These are phyloP conservation scores for Coemansia nantahalensis DNA, from an alignment of 192 early-diverging fungal species.

Conservation along the genomic window DNA sequence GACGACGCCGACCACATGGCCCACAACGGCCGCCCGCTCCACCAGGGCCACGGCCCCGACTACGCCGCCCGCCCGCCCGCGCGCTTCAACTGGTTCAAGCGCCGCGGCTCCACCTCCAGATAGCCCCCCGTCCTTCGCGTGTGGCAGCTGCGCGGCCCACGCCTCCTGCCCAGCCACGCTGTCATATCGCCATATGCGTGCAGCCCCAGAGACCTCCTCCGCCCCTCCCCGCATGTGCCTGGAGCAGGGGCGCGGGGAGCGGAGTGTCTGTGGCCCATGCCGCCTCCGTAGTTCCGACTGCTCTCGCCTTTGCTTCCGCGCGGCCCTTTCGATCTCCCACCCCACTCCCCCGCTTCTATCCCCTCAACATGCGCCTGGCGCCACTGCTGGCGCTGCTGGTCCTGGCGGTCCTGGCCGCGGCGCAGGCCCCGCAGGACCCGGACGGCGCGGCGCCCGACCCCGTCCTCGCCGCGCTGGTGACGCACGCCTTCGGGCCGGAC, in stretches of 20 bases:
- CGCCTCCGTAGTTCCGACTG: no score
- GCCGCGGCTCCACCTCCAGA: slow-evolving; percentile 52
- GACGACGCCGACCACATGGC: slow-evolving; percentile 2
- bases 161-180: no score
- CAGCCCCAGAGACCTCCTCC: no score
- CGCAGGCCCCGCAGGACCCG: background rate
- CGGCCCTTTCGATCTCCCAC: no score
- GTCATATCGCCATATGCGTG: no score
- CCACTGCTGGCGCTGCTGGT: background rate
- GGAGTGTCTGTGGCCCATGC: no score
- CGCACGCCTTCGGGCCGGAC: slow-evolving; percentile 32
- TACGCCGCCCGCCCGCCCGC: slow-evolving; percentile 24
- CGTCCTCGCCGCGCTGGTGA: slow-evolving; percentile 21
- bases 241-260: no score
- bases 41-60: slow-evolving; percentile 6
- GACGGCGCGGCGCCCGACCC: slow-evolving; percentile 7
- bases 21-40: background rate
- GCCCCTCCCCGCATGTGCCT: no score
- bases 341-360: background rate
- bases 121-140: background rate
- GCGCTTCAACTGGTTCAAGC: slow-evolving; percentile 54
- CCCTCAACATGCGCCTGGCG: background rate
- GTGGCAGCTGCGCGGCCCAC: no score
- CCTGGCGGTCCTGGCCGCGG: background rate
- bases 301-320: no score